Conservation (phyloP, 1,284 basidiomycete species). For the Fomitopsis betulina region DNA sequence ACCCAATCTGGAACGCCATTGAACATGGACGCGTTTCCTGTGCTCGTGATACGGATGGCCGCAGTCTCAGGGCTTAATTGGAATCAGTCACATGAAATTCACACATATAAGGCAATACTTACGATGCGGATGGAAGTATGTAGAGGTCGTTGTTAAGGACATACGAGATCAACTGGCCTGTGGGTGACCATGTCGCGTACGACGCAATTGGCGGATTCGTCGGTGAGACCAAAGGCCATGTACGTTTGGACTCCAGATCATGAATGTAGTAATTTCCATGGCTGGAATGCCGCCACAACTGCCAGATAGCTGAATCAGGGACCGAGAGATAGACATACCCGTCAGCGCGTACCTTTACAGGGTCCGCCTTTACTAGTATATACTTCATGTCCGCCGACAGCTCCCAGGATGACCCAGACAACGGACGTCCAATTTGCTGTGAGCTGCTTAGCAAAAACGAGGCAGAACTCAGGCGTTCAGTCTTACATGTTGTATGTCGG, state of each 20-base stretch:
- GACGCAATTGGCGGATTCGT: constrained; percentile 65
- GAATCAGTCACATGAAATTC: background rate
- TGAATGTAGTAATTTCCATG: constrained; percentile 89
- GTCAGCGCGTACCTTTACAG: constrained; percentile 56
- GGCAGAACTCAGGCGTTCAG: background rate
- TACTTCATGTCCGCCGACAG: constrained; percentile 87
- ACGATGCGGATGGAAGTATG: constrained; percentile 62
- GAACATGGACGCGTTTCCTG: constrained; percentile 83
- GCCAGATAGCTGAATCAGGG: constrained; percentile 7
- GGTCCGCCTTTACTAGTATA: constrained; percentile 74
- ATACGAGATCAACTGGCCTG: constrained; percentile 77
- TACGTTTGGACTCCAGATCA: constrained; percentile 52
- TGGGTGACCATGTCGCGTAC: constrained; percentile 84
- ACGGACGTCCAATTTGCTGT: constrained; percentile 51
- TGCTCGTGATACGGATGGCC: constrained; percentile 77
- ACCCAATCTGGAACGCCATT: constrained; percentile 97
- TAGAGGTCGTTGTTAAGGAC: constrained; percentile 85
- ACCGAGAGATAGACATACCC: background rate
- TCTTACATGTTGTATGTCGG: constrained; percentile 62
- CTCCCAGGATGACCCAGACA: constrained; percentile 65
- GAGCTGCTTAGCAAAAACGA: background rate
- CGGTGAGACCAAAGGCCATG: constrained; percentile 66
- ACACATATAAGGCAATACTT: constrained; percentile 20
- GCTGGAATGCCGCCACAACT: constrained; percentile 92
- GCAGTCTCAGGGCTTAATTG: constrained; percentile 31